These are phyloP conservation scores for Phytophthora boehmeriae DNA, from an alignment of 352 stramenopile genomes.

Conservation along the genomic window DNA sequence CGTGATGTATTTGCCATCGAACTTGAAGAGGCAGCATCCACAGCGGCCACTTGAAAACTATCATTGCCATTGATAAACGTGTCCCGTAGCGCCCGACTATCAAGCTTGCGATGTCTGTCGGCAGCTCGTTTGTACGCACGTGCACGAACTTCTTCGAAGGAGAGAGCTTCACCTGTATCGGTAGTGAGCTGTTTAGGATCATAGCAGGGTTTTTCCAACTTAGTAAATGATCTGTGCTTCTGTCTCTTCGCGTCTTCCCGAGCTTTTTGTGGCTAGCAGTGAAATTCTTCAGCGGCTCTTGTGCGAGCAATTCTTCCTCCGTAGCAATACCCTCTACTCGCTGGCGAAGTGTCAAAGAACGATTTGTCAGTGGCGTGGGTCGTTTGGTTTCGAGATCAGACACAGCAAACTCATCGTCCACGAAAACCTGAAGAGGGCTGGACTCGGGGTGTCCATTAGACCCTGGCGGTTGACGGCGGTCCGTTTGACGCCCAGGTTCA, in stretches of 20 bases:
- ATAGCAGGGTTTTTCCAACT: slow-evolving; percentile 39
- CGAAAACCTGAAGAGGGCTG: slow-evolving; percentile 76
- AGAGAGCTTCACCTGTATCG: slow-evolving; percentile 55
- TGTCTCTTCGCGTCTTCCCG: slow-evolving; percentile 13
- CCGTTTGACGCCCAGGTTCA: slow-evolving; percentile 7
- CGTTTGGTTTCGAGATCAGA: slow-evolving; percentile 27
- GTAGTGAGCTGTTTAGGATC: slow-evolving; percentile 49
- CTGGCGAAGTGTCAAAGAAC: slow-evolving; percentile 74
- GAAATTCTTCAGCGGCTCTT: slow-evolving; percentile 86
- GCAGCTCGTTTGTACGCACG: slow-evolving; percentile 25
- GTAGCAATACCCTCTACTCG: slow-evolving; percentile 68
- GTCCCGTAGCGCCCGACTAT: slow-evolving; percentile 26
- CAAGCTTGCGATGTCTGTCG: slow-evolving; percentile 18
- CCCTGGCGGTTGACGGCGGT: slow-evolving; percentile 6
- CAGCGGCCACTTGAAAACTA: slow-evolving; percentile 8
- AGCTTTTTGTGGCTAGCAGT: slow-evolving; percentile 26
- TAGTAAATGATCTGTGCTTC: slow-evolving; percentile 19
- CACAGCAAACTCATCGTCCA: slow-evolving; percentile 68
- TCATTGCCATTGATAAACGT: slow-evolving; percentile 26
- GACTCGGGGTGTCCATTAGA: slow-evolving; percentile 10
- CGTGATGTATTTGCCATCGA: slow-evolving; percentile 9
- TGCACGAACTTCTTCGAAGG: slow-evolving; percentile 84
- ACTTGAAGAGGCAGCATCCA: slow-evolving; percentile 4
- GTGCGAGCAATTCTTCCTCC: slow-evolving; percentile 76
- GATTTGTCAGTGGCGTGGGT: slow-evolving; percentile 45